A percentile compares a stretch with the other conserved stretches of the same genome.
Conservation (phyloP, 2,329 filamentous ascomycete genomes). For the Clonostachys solani region DNA sequence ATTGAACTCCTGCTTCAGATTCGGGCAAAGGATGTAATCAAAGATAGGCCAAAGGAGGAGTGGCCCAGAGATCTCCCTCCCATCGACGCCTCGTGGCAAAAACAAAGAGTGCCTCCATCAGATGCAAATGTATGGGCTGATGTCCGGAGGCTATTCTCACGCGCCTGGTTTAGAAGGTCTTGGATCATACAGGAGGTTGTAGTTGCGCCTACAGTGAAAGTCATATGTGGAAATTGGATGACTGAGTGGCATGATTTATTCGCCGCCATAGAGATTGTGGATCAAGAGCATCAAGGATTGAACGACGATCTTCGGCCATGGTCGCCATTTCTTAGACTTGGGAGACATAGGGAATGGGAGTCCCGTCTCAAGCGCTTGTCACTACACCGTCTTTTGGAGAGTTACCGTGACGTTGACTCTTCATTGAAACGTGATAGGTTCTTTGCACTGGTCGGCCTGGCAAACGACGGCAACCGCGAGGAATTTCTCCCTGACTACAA, state of each 20-base stretch:
- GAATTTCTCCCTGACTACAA: neutral
- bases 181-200: neutral
- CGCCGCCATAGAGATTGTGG: neutral
- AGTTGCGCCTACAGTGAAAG: neutral
- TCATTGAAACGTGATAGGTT: neutral
- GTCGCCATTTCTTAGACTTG: neutral
- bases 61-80: no score
- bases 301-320: neutral
- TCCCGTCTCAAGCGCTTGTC: no score
- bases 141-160: no score
- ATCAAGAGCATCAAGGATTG: neutral
- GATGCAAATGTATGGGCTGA: no score
- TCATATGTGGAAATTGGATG: neutral
- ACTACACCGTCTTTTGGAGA: neutral
- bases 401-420: neutral
- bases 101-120: no score
- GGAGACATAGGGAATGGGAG: neutral
- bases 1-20: no score
- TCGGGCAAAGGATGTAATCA: no score
- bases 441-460: neutral
- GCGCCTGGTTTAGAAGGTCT: neutral
- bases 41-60: no score
- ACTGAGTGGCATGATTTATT: neutral
- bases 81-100: no score
- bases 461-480: neutral